Evolutionary conservation across 805 yeast species (phyloP), one percentile per base, ranked within the genome.

Genomic region (Myxozyma neglecta): DNA sequence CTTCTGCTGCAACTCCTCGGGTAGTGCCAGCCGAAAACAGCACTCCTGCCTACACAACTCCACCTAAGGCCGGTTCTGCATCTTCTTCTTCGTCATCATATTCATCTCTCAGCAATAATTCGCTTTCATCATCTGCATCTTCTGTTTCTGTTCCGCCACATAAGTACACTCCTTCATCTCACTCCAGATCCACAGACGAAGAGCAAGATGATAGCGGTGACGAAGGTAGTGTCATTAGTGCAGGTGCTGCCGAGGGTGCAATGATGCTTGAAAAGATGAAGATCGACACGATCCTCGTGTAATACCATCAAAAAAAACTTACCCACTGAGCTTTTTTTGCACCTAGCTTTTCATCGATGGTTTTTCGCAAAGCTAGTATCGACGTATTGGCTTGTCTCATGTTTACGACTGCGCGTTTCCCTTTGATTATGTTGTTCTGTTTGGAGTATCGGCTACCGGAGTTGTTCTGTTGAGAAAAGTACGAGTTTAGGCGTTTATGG

Each of bases 181-280:
- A 52, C 13, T 34, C 43, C 42, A 39, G 43, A 35, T 53, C 56
- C 10, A 32, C 53, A 9, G 59, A 48, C 34, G 53, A 47, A 9
- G 47, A 39, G 24, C 56, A 50, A 7, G 53, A 39, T 9, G 58
- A 57, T 40, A 54, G 59, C 47, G 57, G 49, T 14, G 58, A 56
- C 40, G 66, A 45, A 39, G 60, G 56, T 13, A 54, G 57, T 18
- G 60, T 48, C 24, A 51, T 60, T n/a, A 50, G 56, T 45, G 57
- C 58, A 6, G 45, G 59, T 8, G 57, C 64, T 5, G 66, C 59
- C 8, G 64, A 63, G 40, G 66, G 66, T 14, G 66, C 66, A 6
- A 53, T 51, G 56, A 63, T 63, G 66, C 61, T 63, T 10, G 66
- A 63, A 42, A 56, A 56, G 43, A 63, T 63, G 66, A 63, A 63